These are phyloP conservation scores for Lactifluus pinguis DNA, from an alignment of 768 basidiomycete species.

Conservation along the genomic window DNA sequence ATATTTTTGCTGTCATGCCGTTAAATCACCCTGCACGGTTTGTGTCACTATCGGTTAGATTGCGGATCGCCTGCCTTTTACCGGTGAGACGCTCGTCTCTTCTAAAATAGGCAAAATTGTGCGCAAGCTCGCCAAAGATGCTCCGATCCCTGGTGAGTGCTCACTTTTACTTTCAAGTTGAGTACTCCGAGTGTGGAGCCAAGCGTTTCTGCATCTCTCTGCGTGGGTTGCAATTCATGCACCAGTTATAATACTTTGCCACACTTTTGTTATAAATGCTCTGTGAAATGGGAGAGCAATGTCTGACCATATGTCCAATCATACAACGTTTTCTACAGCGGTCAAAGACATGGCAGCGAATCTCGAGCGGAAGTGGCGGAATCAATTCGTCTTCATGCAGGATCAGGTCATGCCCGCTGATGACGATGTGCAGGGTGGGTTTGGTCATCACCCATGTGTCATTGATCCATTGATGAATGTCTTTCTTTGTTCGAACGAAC, in stretches of 20 bases:
- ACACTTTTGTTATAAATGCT: constrained; percentile 1
- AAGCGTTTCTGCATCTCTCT: constrained; percentile 1
- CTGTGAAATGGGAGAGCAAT: constrained; percentile 29
- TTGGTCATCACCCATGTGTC: constrained; percentile 32
- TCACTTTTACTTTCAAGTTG: background rate
- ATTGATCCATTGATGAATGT: constrained; percentile 19
- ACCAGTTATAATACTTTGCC: background rate
- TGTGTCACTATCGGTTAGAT: constrained; percentile 37
- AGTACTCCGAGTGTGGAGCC: background rate
- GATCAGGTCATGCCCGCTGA: constrained; percentile 32
- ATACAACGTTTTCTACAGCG: constrained; percentile 48
- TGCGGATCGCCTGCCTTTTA: constrained; percentile 75
- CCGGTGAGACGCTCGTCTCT: constrained; percentile 53
- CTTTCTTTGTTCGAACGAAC: constrained; percentile 17
- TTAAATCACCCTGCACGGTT: background rate
- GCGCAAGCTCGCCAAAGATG: constrained; percentile 66
- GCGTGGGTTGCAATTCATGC: constrained; percentile 1
- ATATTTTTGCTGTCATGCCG: constrained; percentile 17
- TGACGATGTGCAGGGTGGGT: constrained; percentile 55
- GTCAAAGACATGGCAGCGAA: constrained; percentile 91
- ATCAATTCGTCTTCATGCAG: constrained; percentile 42
- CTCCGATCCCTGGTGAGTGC: constrained; percentile 74
- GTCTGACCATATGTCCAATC: constrained; percentile 55
- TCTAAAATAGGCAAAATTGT: constrained; percentile 78
- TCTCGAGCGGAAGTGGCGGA: constrained; percentile 77